Evolutionary conservation across 225 moss, liverwort and hornwort genomes (phyloP).

Genomic region (Neckera pumila): DNA sequence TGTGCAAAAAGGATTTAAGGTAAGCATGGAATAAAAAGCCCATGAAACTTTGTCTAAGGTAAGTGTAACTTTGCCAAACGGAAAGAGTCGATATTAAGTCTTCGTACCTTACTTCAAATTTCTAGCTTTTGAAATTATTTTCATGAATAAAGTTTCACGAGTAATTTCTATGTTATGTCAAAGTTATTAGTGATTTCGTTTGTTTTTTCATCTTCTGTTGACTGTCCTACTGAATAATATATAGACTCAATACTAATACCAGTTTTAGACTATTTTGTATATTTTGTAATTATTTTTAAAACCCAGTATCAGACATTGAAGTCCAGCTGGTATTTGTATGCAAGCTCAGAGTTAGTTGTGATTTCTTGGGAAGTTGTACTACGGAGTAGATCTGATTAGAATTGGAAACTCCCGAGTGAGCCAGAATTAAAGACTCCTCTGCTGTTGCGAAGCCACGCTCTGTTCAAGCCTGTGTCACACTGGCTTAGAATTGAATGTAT

Average conservation of each 20-base stretch:
- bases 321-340: not conserved
- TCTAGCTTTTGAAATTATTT: not conserved
- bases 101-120: not conserved
- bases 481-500: not conserved
- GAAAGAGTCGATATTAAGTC: not conserved
- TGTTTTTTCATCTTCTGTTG: not conserved
- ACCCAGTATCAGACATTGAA: not conserved
- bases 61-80: rapidly evolving
- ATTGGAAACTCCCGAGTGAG: not conserved
- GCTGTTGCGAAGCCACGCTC: not conserved
- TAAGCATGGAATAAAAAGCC: not conserved
- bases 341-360: not conserved
- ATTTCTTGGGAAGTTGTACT: not conserved
- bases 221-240: too few species aligned
- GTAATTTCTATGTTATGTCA: not conserved
- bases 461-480: not conserved
- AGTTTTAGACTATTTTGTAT: not conserved
- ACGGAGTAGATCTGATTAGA: not conserved
- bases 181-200: not conserved
- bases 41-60: not conserved
- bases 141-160: not conserved
- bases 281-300: not conserved
- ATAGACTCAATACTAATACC: not conserved
- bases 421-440: not conserved
- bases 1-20: not conserved